Percentiles rank a stretch among this genome's conserved stretches.
Conservation (phyloP, 495 filamentous ascomycete genomes). For the Xylaria venustula region DNA sequence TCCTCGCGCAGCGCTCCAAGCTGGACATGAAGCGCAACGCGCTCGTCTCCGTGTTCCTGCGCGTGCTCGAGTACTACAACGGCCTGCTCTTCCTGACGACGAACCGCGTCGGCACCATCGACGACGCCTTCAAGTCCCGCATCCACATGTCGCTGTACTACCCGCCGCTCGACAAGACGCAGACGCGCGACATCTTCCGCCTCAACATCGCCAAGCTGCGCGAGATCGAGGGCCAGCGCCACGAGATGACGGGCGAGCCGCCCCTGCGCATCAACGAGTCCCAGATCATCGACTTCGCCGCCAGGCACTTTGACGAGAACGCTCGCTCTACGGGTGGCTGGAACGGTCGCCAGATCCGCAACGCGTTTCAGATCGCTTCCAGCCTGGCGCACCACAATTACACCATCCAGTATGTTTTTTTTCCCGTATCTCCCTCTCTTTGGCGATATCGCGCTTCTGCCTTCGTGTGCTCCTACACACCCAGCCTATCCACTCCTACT, state of each 20-base stretch:
- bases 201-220: constrained; percentile 60
- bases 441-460: no score
- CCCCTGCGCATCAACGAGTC: constrained; percentile 25
- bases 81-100: constrained; percentile 54
- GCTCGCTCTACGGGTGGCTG: constrained; percentile 31
- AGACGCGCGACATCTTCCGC: constrained; percentile 77
- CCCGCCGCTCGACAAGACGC: constrained; percentile 66
- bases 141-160: constrained; percentile 47
- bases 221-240: constrained; percentile 28
- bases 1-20: constrained; percentile 46
- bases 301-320: constrained; percentile 53
- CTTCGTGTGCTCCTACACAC: no score
- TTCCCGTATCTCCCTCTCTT: constrained; percentile 5
- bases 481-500: not conserved
- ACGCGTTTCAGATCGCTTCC: constrained; percentile 59
- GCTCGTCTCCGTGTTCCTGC: constrained; percentile 53
- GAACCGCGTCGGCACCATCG: constrained; percentile 48
- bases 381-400: constrained; percentile 69
- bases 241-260: constrained; percentile 25
- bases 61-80: constrained; percentile 52
- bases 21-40: constrained; percentile 49
- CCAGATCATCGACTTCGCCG: constrained; percentile 58
- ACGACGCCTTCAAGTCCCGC: constrained; percentile 52
- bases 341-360: constrained; percentile 58
- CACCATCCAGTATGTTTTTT: constrained; percentile 21